These are phyloP conservation scores for Tinospora cordifolia DNA, from an alignment of 164 flowering plant species.

Conservation along the genomic window DNA sequence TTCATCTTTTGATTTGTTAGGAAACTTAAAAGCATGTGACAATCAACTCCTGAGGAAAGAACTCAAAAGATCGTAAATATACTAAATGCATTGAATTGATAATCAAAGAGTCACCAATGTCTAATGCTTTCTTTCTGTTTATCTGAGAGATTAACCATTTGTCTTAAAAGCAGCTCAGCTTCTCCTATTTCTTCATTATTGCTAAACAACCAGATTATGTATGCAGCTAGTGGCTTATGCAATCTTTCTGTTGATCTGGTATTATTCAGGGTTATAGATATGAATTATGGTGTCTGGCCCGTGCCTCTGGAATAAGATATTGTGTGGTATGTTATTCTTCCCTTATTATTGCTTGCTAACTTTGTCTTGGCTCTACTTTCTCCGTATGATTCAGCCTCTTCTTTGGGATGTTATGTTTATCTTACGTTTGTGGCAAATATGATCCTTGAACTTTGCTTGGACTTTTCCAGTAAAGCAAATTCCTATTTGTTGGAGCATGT, in stretches of 20 bases:
- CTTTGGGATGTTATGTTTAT: neutral
- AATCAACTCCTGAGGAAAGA: no score
- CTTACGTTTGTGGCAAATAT: neutral
- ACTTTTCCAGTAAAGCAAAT: neutral
- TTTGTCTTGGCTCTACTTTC: neutral
- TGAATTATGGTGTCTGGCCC: slow-evolving; percentile 97
- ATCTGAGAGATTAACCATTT: no score
- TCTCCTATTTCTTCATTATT: neutral
- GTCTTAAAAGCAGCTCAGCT: neutral
- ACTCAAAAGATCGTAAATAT: no score
- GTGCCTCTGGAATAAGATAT: slow-evolving; percentile 83
- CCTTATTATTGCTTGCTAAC: neutral
- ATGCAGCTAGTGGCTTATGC: neutral
- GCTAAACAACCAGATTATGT: neutral
- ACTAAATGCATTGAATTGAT: no score
- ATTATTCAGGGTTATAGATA: slow-evolving; percentile 66
- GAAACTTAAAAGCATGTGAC: no score
- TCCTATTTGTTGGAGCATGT: neutral
- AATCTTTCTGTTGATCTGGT: neutral
- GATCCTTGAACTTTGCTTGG: neutral
- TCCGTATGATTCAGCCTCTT: neutral
- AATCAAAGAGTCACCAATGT: no score
- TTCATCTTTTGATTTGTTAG: no score
- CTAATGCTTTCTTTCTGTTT: no score
- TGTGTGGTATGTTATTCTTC: slow-evolving; percentile 42